These are phyloP conservation scores for Suillus discolor DNA, from an alignment of 768 basidiomycete species.

Conservation along the genomic window DNA sequence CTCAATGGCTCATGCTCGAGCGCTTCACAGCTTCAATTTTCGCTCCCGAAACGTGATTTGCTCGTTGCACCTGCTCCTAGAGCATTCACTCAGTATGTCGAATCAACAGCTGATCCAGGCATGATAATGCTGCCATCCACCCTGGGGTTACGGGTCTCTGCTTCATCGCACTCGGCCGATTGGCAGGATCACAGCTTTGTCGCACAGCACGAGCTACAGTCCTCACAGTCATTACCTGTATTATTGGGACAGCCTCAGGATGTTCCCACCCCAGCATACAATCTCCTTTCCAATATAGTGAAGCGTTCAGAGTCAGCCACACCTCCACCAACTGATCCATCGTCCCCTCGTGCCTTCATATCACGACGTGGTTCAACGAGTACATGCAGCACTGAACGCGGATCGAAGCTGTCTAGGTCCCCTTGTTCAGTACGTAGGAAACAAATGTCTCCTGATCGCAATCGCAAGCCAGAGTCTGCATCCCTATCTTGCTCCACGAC, in stretches of 20 bases:
- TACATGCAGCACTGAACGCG: slow-evolving; percentile 30
- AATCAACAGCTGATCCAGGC: slow-evolving; percentile 54
- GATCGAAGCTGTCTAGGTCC: slow-evolving; percentile 16
- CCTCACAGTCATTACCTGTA: slow-evolving; percentile 5
- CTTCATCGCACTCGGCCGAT: slow-evolving; percentile 28
- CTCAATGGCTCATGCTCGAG: slow-evolving; percentile 27
- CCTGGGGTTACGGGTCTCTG: slow-evolving; percentile 56
- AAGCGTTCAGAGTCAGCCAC: slow-evolving; percentile 34
- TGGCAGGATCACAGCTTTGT: slow-evolving; percentile 10
- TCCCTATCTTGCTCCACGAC: slow-evolving; percentile 33
- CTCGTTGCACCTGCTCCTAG: slow-evolving; percentile 72
- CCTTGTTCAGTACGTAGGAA: slow-evolving; percentile 17
- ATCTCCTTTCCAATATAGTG: slow-evolving; percentile 62
- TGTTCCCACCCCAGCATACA: slow-evolving; percentile 58
- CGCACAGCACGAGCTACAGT: slow-evolving; percentile 8
- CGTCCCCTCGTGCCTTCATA: slow-evolving; percentile 32
- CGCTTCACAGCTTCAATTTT: slow-evolving; percentile 51
- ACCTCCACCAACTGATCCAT: slow-evolving; percentile 17
- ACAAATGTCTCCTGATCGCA: slow-evolving; percentile 18
- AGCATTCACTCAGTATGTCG: slow-evolving; percentile 75
- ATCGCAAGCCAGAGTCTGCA: slow-evolving; percentile 14
- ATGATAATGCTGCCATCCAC: slow-evolving; percentile 68
- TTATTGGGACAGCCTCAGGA: slow-evolving; percentile 42
- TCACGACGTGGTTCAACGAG: slow-evolving; percentile 38
- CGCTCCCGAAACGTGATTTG: slow-evolving; percentile 50